Base-by-base conservation (phyloP, 306 rosid species). In the Corylus americana region DNA sequence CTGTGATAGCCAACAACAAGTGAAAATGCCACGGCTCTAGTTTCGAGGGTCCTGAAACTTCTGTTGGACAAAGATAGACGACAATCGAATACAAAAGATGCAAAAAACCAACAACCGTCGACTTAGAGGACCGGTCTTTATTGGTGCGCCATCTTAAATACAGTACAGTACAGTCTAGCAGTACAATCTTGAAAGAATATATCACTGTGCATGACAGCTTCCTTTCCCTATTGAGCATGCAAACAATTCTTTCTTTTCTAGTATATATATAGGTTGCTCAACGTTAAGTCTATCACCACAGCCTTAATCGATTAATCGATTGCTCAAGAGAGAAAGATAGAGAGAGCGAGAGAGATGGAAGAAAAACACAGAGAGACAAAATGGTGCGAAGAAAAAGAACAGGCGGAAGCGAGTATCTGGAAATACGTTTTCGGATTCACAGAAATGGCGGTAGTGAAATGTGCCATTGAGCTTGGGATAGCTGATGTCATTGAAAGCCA, bases 401-500 rank as follows among this genome's bases (percentile, higher is more conserved):
- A 59, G 4, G 96, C 89, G 1, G 75, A 79, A 39, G 17, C 77
- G 12, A 66, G 80, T 1, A 78, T 89, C 0, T 89, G 90, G 90
- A 89, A 73, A 44, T 88, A 88, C 82, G 53, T 86, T 51, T 84
- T 87, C 7, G 91, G 98, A 8, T 90, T 87, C 71, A 81, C 67
- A 0, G 96, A 94, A 81, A 47, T 77, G 47, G 90, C 91, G 0
- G 92, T 86, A 2, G 83, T 94, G 31, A 92, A 84, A 73, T 90
- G 97, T 75, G 91, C 89, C 25, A 78, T 94, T 57, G 90, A 94
- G 57, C 91, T 94, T 14, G 86, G 85, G 73, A 84, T 94, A 74
- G 87, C 92, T 0, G 97, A 94, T 10, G 77, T 85, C 70, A 84
- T 92, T 4, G 97, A 89, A 84, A 77, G 14, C 4, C 84, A 89